Percentiles rank a stretch among this genome's conserved stretches.
Evolutionary conservation across 306 rosid species (phyloP).

Genomic region (Cicer cuneatum): DNA sequence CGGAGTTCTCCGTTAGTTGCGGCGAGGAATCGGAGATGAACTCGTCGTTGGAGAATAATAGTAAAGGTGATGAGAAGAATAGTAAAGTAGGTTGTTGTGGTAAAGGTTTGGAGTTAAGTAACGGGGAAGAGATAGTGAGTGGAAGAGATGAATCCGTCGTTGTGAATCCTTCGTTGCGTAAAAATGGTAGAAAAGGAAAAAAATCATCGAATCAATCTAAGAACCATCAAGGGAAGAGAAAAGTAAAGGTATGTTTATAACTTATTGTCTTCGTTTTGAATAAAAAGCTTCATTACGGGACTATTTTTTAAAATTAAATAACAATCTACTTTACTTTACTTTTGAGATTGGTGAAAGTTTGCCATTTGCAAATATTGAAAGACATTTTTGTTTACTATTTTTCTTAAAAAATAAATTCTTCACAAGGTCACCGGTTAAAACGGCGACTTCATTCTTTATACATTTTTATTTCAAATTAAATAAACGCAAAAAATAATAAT

Average conservation of each 20-base stretch:
- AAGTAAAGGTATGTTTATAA: slow-evolving; percentile 65
- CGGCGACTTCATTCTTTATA: too few species aligned
- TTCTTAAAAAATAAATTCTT: too few species aligned
- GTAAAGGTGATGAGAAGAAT: neutral
- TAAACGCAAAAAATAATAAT: too few species aligned
- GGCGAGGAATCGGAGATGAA: slow-evolving; percentile 63
- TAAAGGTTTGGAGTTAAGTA: slow-evolving; percentile 38
- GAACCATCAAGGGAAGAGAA: slow-evolving; percentile 77
- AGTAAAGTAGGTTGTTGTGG: slow-evolving; percentile 42
- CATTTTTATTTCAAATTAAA: too few species aligned
- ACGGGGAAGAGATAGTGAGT: slow-evolving; percentile 60
- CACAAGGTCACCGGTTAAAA: too few species aligned
- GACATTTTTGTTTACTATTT: too few species aligned
- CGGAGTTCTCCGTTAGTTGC: slow-evolving; percentile 57
- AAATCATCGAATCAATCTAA: slow-evolving; percentile 66
- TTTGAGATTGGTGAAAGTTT: too few species aligned
- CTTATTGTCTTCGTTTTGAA: too few species aligned
- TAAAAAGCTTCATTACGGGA: too few species aligned
- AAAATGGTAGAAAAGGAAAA: slow-evolving; percentile 53
- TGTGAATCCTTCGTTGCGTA: slow-evolving; percentile 35
- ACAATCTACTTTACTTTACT: too few species aligned
- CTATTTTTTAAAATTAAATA: too few species aligned
- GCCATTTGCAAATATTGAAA: too few species aligned
- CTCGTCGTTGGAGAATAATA: slow-evolving; percentile 50
- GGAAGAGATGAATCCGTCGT: slow-evolving; percentile 46